These are phyloP conservation scores for Styphnolobium japonicum DNA, from an alignment of 306 rosid species.

Conservation along the genomic window DNA sequence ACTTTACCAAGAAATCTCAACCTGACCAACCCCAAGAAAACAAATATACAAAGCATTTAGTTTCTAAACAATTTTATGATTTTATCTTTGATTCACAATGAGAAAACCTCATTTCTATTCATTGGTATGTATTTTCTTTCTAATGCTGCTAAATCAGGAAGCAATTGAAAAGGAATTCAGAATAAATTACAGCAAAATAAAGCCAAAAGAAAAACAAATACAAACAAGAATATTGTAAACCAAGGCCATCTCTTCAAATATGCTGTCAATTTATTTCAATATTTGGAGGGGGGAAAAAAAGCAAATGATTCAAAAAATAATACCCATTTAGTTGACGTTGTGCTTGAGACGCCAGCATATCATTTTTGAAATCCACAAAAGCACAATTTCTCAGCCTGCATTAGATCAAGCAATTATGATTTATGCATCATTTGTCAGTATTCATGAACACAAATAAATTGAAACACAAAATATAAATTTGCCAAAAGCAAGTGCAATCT, in stretches of 20 bases:
- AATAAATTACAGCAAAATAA: not conserved
- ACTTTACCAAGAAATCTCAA: conserved; percentile 85
- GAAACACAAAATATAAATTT: not conserved
- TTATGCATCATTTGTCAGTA: not conserved
- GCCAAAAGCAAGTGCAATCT: not conserved
- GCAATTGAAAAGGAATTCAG: not conserved
- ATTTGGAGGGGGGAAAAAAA: too few relatives aligned
- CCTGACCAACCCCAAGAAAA: conserved; percentile 44
- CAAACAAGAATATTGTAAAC: not conserved
- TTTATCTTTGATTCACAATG: not conserved
- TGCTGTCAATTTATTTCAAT: not conserved
- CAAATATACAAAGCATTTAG: conserved; percentile 8
- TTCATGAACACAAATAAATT: not conserved
- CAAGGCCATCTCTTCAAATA: not conserved
- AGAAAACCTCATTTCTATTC: not conserved
- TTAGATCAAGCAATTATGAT: not conserved
- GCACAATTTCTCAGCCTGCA: conserved; percentile 78
- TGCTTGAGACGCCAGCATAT: conserved; percentile 69
- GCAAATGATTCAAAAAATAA: not conserved
- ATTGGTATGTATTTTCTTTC: not conserved
- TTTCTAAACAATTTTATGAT: not conserved
- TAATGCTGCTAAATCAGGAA: not conserved
- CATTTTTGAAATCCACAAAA: conserved; percentile 68
- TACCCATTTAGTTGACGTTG: conserved; percentile 77
- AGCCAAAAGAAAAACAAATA: not conserved